A percentile compares a stretch with the other conserved stretches of the same genome.
Conservation (phyloP, 2,329 filamentous ascomycete genomes). For the Cercospora sojina region DNA sequence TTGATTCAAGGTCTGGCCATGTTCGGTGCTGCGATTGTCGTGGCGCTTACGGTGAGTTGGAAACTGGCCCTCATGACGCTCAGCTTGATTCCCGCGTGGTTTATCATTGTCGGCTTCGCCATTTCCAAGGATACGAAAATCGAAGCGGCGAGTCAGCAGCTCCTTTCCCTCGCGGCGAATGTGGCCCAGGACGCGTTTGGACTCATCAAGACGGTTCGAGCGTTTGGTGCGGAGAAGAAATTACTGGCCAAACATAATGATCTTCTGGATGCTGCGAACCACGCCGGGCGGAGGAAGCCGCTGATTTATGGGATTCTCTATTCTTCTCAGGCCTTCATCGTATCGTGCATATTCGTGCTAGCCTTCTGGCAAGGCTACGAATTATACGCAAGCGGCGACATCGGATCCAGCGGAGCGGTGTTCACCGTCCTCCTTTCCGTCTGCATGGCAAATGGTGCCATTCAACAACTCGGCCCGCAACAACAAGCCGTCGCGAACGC, state of each 20-base stretch:
- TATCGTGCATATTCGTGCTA: constrained; percentile 41
- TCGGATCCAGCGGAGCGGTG: constrained; percentile 35
- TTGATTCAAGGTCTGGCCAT: constrained; percentile 36
- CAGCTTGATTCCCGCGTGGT: constrained; percentile 48
- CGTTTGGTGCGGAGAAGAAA: background rate
- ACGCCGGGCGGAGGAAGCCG: constrained; percentile 47
- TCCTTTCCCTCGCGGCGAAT: constrained; percentile 31
- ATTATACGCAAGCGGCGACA: constrained; percentile 36
- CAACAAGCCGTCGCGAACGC: constrained; percentile 44
- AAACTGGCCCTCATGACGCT: constrained; percentile 49
- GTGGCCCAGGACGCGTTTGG: background rate
- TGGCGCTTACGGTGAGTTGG: constrained; percentile 44
- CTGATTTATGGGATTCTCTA: constrained; percentile 44
- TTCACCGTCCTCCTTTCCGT: constrained; percentile 30
- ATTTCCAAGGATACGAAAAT: constrained; percentile 39
- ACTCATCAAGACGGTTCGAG: background rate
- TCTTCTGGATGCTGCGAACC: constrained; percentile 44
- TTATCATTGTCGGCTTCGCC: constrained; percentile 32
- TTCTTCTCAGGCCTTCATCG: constrained; percentile 44
- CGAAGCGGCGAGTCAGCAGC: constrained; percentile 38
- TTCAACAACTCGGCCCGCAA: constrained; percentile 44
- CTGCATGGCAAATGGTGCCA: constrained; percentile 33
- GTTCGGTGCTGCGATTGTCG: constrained; percentile 43
- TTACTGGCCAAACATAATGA: constrained; percentile 49
- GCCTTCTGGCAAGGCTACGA: constrained; percentile 48